phyloP scores from a whole-genome alignment of 345 rosid genomes.

The Capsella bursapastoris region DNA sequence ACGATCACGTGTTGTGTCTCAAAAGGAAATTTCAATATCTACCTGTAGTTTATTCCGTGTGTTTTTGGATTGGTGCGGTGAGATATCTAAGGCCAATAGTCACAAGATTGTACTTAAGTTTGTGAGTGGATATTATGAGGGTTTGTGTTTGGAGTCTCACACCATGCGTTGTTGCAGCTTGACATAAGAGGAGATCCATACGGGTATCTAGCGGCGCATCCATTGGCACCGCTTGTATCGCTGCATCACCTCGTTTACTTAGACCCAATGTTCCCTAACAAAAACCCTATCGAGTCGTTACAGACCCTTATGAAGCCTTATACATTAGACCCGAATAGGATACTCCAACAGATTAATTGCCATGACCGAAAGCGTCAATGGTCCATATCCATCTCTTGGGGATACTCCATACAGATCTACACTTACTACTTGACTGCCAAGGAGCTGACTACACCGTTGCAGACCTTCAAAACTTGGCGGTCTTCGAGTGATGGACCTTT shows the following conservation, averaged over 20 bases:
- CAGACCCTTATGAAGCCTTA: slow-evolving; percentile 54
- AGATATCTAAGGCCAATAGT: background rate
- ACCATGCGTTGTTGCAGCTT: slow-evolving; percentile 51
- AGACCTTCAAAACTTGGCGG: slow-evolving; percentile 82
- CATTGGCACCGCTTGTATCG: slow-evolving; percentile 68
- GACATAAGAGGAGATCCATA: slow-evolving; percentile 77
- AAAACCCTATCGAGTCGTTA: slow-evolving; percentile 55
- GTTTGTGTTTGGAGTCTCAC: slow-evolving; percentile 11
- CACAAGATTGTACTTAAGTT: background rate
- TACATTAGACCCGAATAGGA: slow-evolving; percentile 62
- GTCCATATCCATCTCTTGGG: slow-evolving; percentile 87
- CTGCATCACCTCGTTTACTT: slow-evolving; percentile 73
- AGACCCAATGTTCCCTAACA: slow-evolving; percentile 62
- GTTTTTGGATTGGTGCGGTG: background rate
- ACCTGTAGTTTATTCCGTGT: background rate
- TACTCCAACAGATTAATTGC: slow-evolving; percentile 70
- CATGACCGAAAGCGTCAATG: slow-evolving; percentile 62
- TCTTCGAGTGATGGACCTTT: slow-evolving; percentile 66
- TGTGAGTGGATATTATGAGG: background rate
- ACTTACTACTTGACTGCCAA: slow-evolving; percentile 49
- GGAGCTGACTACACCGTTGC: slow-evolving; percentile 60
- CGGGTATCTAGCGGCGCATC: slow-evolving; percentile 84
- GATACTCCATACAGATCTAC: slow-evolving; percentile 75
- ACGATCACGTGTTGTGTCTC: slow-evolving; percentile 35
- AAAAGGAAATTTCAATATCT: background rate